These are phyloP conservation scores for Porogramme epimiltina DNA, from an alignment of 1,284 basidiomycete species.

Conservation along the genomic window DNA sequence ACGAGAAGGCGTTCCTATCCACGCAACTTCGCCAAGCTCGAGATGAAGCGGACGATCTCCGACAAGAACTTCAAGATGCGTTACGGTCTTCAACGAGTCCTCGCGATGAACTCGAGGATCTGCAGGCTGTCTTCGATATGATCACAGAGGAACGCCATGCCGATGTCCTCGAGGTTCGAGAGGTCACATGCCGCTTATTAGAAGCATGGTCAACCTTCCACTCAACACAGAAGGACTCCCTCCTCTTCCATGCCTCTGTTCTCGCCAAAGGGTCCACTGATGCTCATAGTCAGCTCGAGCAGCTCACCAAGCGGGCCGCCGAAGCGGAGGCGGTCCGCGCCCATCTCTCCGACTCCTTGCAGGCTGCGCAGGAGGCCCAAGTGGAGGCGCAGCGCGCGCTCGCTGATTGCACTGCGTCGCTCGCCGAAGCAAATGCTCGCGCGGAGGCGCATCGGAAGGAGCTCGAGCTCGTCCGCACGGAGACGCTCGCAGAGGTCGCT, in stretches of 20 bases:
- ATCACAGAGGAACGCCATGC: conserved; percentile 1
- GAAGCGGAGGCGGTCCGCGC: conserved; percentile 40
- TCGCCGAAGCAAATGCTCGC: conserved; percentile 27
- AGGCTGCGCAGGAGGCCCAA: conserved; percentile 40
- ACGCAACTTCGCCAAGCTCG: conserved; percentile 44
- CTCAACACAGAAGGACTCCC: conserved; percentile 13
- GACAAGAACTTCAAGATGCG: conserved; percentile 24
- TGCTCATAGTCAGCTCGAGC: conserved; percentile 30
- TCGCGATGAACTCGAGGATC: conserved; percentile 4
- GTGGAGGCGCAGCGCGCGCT: conserved; percentile 27
- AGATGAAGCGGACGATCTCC: conserved; percentile 40
- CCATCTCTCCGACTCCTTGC: conserved; percentile 40
- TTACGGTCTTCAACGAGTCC: not conserved
- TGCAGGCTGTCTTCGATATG: not conserved
- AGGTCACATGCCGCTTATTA: conserved; percentile 4
- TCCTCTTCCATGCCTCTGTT: conserved; percentile 22
- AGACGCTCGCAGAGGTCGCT: conserved; percentile 26
- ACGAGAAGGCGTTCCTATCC: conserved; percentile 50
- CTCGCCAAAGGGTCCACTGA: conserved; percentile 22
- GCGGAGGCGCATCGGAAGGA: conserved; percentile 26
- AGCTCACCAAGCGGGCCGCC: conserved; percentile 40
- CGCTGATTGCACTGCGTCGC: conserved; percentile 30
- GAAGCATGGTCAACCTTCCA: conserved; percentile 14
- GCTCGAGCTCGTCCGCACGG: conserved; percentile 25
- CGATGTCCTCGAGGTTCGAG: not conserved